phyloP scores from a whole-genome alignment of 1,284 basidiomycete species.

The Papiliotrema flavescens region DNA sequence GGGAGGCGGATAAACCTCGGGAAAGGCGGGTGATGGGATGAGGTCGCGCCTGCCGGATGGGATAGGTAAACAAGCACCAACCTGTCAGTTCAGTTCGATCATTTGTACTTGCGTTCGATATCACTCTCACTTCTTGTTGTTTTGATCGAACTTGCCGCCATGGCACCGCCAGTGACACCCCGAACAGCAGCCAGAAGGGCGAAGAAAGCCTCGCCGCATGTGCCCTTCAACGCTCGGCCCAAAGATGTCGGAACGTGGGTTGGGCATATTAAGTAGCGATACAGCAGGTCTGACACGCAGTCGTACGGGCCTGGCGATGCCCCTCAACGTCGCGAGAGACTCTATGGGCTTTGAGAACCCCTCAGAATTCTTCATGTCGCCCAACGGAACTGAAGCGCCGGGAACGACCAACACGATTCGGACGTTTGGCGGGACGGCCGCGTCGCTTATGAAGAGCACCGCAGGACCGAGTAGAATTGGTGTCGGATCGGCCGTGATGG shows the following conservation, averaged over 20 bases:
- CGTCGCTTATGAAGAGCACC: background rate
- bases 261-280: background rate
- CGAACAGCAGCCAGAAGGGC: conserved; percentile 3
- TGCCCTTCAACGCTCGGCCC: conserved; percentile 40
- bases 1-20: background rate
- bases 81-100: background rate
- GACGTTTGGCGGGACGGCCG: background rate
- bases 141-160: background rate
- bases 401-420: conserved; percentile 53
- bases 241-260: conserved; percentile 45
- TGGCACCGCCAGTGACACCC: conserved; percentile 11
- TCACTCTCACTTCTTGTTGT: background rate
- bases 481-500: background rate
- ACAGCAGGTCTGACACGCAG: conserved; percentile 16
- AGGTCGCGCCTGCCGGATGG: too few relatives aligned
- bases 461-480: background rate
- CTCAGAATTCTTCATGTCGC: conserved; percentile 61
- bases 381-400: conserved; percentile 49
- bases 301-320: conserved; percentile 41
- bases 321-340: conserved; percentile 59
- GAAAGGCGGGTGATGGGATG: background rate
- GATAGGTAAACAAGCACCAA: background rate
- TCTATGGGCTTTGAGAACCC: conserved; percentile 83
- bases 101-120: background rate
- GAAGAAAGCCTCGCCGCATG: conserved; percentile 13